Evolutionary conservation across 129 eudicot genomes (phyloP), one percentile per base, ranked within the genome.

Genomic region (Glebionis coronaria): DNA sequence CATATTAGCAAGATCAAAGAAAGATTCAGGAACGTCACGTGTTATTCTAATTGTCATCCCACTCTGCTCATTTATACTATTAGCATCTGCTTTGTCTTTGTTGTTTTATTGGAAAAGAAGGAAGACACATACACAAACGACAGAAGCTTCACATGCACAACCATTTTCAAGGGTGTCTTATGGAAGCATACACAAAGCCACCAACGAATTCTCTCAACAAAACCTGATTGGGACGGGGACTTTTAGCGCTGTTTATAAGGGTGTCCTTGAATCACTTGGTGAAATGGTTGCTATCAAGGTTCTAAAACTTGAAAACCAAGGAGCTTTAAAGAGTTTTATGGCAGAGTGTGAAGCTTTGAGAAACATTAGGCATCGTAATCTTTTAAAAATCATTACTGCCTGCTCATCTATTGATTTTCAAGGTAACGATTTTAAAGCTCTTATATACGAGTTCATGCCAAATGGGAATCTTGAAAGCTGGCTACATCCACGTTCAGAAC

Each of bases 381-480:
- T 79, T 70, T 68, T 74, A 11, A 74, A 50, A 56, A 47, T 79
- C 64, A 67, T 68, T n/a, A 79, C 78, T 55, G 23, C 79, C 12
- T 73, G 83, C 56, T 79, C 83, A 25, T 67, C 79, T 52, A 25
- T 67, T 50, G 82, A 78, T 78, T 78, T 27, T 18, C 74, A 78
- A 60, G 82, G 82, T 5, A 72, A 72, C n/a, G 78, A 78, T 67
- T 78, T 78, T 38, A 78, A 78, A 66, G 78, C 82, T 60, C 69
- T 72, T 49, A 59, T 72, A 42, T 78, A 78, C 13, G 71, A 78
- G 59, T 72, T 42, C 70, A 78, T 78, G 79, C 71, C 75, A 47
- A 79, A 79, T 49, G 83, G 83, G 63, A 79, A 57, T 63, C 76
- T 79, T 12, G 83, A 79, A 58, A 55, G 46, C 15, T 73, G 83